A percentile compares a stretch with the other conserved stretches of the same genome.
phyloP scores from a whole-genome alignment of 2,329 filamentous ascomycete species.

The Fusarium aywerte region DNA sequence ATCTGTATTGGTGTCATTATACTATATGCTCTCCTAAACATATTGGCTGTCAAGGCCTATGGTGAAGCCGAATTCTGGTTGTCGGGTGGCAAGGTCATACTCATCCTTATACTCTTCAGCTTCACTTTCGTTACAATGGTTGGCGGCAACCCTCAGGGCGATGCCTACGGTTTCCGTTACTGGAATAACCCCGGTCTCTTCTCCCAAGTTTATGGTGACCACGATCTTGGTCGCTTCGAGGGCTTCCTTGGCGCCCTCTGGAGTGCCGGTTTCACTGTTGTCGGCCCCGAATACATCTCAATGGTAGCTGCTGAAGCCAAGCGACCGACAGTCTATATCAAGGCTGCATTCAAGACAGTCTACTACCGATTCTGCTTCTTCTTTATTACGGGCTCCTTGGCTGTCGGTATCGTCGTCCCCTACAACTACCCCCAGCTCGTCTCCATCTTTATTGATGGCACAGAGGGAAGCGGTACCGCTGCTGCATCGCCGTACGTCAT shows the following conservation, averaged over 20 bases:
- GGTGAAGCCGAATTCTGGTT: constrained; percentile 80
- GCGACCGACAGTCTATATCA: constrained; percentile 71
- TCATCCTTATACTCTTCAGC: constrained; percentile 73
- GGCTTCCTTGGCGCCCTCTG: constrained; percentile 76
- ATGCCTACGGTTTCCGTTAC: constrained; percentile 76
- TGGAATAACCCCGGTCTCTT: constrained; percentile 62
- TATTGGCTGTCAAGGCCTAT: constrained; percentile 73
- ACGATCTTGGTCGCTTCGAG: constrained; percentile 72
- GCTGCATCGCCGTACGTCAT: constrained; percentile 72
- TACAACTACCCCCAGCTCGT: constrained; percentile 68
- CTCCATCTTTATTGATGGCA: constrained; percentile 59
- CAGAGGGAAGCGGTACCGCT: constrained; percentile 55
- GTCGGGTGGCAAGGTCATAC: constrained; percentile 70
- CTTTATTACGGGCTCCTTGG: constrained; percentile 75
- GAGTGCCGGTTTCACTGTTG: constrained; percentile 70
- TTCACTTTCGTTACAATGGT: constrained; percentile 86
- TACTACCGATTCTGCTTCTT: constrained; percentile 78
- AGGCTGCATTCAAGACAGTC: constrained; percentile 76
- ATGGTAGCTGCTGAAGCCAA: constrained; percentile 77
- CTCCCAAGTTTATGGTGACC: constrained; percentile 65
- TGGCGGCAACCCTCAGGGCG: constrained; percentile 76
- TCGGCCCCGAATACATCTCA: constrained; percentile 74
- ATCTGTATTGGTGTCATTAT: constrained; percentile 67
- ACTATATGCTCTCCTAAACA: constrained; percentile 68
- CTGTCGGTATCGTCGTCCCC: constrained; percentile 73